phyloP scores from a whole-genome alignment of 2,329 filamentous ascomycete genomes.

The Penicillium sclerotiorum region DNA sequence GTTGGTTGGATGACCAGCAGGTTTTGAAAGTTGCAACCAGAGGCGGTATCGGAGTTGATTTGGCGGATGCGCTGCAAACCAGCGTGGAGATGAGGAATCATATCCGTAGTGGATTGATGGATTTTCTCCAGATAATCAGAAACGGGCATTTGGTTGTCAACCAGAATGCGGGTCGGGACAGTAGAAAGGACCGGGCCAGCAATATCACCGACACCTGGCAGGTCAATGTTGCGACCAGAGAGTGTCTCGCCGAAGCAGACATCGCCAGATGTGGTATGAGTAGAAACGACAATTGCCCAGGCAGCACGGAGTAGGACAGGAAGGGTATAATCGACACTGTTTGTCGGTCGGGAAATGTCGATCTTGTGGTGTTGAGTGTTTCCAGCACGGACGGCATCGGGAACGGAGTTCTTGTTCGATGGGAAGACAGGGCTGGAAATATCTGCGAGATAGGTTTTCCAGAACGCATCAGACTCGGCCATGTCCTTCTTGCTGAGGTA shows the following conservation, averaged over 20 bases:
- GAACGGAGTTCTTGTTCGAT: slow-evolving; percentile 23
- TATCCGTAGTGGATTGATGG: slow-evolving; percentile 58
- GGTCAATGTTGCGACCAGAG: slow-evolving; percentile 56
- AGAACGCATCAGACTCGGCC: slow-evolving; percentile 34
- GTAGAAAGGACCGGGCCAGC: slow-evolving; percentile 48
- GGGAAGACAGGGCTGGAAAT: slow-evolving; percentile 34
- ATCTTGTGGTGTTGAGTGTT: slow-evolving; percentile 29
- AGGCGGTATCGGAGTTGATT: slow-evolving; percentile 51
- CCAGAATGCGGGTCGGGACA: slow-evolving; percentile 42
- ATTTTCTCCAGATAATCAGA: slow-evolving; percentile 59
- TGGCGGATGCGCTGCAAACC: slow-evolving; percentile 57
- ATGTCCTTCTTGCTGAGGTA: slow-evolving; percentile 32
- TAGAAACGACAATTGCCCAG: slow-evolving; percentile 56
- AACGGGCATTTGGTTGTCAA: slow-evolving; percentile 41
- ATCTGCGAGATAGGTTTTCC: slow-evolving; percentile 34
- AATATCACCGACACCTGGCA: slow-evolving; percentile 52
- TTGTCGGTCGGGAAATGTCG: slow-evolving; percentile 21
- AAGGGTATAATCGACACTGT: slow-evolving; percentile 41
- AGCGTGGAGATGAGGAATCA: slow-evolving; percentile 68
- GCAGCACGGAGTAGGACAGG: slow-evolving; percentile 55
- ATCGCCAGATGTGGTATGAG: slow-evolving; percentile 51
- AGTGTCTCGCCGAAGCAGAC: slow-evolving; percentile 59
- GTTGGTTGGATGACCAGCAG: slow-evolving; percentile 47
- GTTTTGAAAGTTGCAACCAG: slow-evolving; percentile 53
- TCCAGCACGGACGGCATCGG: slow-evolving; percentile 26